phyloP scores from a whole-genome alignment of 768 basidiomycete genomes.

The Lactarius quietus region DNA sequence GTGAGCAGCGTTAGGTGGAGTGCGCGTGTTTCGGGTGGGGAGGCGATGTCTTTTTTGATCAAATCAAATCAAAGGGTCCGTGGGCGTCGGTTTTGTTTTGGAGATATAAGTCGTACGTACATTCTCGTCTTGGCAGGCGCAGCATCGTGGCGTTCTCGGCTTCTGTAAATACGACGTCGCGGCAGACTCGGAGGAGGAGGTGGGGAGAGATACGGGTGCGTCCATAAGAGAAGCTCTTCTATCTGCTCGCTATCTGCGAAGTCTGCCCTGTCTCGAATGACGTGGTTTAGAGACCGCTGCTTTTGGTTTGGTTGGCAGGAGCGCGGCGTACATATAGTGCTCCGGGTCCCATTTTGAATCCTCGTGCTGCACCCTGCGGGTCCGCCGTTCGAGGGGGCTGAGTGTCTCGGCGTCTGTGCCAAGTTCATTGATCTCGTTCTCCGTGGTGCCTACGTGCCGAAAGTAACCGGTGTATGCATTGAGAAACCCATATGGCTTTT shows the following conservation, averaged over 20 bases:
- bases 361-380: slow-evolving; percentile 55
- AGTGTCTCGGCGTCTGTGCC: slow-evolving; percentile 63
- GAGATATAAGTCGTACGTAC: slow-evolving; percentile 32
- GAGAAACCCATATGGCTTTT: slow-evolving; percentile 71
- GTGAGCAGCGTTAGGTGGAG: slow-evolving; percentile 69
- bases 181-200: slow-evolving; percentile 31
- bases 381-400: slow-evolving; percentile 47
- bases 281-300: slow-evolving; percentile 36
- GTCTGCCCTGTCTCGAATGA: slow-evolving; percentile 59
- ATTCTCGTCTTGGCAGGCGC: slow-evolving; percentile 49
- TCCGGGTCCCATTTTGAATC: slow-evolving; percentile 80
- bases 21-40: slow-evolving; percentile 49
- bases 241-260: slow-evolving; percentile 75
- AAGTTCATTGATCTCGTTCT: slow-evolving; percentile 81
- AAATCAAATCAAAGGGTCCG: neutral
- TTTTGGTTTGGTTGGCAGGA: neutral
- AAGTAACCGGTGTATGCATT: slow-evolving; percentile 75
- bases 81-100: neutral
- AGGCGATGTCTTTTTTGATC: slow-evolving; percentile 58
- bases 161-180: slow-evolving; percentile 57
- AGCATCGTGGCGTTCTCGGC: slow-evolving; percentile 68
- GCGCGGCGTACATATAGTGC: slow-evolving; percentile 67
- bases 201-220: slow-evolving; percentile 45
- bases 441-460: slow-evolving; percentile 62
- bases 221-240: slow-evolving; percentile 64